A percentile compares a stretch with the other conserved stretches of the same genome.
Conservation (phyloP, 345 rosid genomes). For the Gynandropsis gynandra region DNA sequence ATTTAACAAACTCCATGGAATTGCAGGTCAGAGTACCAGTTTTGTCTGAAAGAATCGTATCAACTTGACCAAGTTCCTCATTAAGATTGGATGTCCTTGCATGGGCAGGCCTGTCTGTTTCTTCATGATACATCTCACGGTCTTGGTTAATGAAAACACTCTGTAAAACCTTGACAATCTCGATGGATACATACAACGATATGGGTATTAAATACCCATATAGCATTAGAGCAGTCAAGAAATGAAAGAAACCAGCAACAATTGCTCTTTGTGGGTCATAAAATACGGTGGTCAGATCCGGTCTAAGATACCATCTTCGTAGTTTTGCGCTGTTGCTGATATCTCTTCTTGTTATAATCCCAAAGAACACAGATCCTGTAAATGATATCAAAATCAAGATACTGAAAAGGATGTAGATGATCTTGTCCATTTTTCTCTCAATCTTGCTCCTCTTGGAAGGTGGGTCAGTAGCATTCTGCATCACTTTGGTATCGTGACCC, state of each 20-base stretch:
- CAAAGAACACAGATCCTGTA: slow-evolving; percentile 61
- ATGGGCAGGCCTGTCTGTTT: slow-evolving; percentile 57
- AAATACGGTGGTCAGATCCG: slow-evolving; percentile 48
- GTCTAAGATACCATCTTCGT: slow-evolving; percentile 80
- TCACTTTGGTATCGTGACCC: slow-evolving; percentile 91
- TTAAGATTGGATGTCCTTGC: slow-evolving; percentile 90
- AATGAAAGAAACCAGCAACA: slow-evolving; percentile 67
- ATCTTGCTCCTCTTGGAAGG: slow-evolving; percentile 90
- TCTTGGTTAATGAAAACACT: slow-evolving; percentile 86
- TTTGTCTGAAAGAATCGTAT: slow-evolving; percentile 78
- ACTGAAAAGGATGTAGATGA: slow-evolving; percentile 70
- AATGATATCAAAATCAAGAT: slow-evolving; percentile 56
- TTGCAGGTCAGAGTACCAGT: slow-evolving; percentile 95
- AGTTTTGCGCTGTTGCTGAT: slow-evolving; percentile 30
- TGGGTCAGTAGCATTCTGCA: slow-evolving; percentile 83
- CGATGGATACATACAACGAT: slow-evolving; percentile 78
- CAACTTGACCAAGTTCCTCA: slow-evolving; percentile 92
- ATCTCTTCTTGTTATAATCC: slow-evolving; percentile 53
- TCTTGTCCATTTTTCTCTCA: slow-evolving; percentile 87
- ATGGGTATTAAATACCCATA: slow-evolving; percentile 92
- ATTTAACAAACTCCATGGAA: slow-evolving; percentile 91
- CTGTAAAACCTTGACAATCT: slow-evolving; percentile 83
- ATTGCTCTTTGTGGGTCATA: slow-evolving; percentile 50
- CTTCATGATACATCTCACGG: slow-evolving; percentile 56
- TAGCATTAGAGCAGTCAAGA: slow-evolving; percentile 82